Evolutionary conservation across 345 rosid species (phyloP).

Genomic region (Gossypium raimondii): DNA sequence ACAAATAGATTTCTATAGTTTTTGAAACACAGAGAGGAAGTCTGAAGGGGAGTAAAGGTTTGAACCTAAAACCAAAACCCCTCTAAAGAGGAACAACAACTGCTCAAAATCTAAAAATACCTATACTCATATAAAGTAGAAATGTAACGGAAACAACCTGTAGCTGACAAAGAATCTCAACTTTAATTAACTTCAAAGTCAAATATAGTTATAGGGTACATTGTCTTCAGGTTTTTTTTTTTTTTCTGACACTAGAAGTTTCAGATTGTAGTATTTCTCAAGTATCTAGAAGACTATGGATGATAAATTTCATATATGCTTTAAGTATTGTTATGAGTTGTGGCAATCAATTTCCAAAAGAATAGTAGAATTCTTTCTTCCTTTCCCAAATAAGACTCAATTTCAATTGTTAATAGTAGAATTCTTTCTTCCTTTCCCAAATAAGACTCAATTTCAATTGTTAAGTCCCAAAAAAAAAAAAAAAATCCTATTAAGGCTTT

Average conservation of each 20-base stretch:
- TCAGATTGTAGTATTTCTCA: background rate
- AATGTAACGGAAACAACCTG: background rate
- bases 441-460: conserved; percentile 1
- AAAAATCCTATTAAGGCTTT: background rate
- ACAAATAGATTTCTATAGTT: background rate
- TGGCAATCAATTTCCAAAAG: background rate
- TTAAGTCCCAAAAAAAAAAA: background rate
- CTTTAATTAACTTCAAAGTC: background rate
- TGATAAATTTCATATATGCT: background rate
- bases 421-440: background rate
- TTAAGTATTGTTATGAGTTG: background rate
- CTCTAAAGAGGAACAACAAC: background rate
- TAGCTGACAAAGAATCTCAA: background rate
- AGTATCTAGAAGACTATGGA: background rate
- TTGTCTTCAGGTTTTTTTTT: background rate
- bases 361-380: background rate
- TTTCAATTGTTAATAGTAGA: background rate
- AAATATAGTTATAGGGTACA: background rate
- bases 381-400: background rate
- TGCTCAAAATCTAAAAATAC: background rate
- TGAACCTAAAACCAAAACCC: background rate
- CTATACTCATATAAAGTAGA: background rate
- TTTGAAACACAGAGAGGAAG: background rate
- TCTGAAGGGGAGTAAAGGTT: background rate
- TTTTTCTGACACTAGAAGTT: background rate